phyloP scores from a whole-genome alignment of 192 early-diverging fungal species.

The Thamnidium elegans region DNA sequence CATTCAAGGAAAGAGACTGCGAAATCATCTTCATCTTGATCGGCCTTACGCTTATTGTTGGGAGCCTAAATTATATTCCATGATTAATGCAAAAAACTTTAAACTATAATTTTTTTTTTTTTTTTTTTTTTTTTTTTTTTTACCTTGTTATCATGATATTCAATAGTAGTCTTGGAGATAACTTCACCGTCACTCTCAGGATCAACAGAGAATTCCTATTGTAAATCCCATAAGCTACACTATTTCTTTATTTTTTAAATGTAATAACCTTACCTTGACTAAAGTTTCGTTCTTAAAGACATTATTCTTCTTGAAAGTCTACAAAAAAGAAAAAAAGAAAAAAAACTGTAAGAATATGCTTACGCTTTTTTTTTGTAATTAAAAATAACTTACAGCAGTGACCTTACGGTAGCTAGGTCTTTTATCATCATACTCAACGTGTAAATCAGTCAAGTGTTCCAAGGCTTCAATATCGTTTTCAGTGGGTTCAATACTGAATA shows the following conservation, averaged over 20 bases:
- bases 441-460: conserved; percentile 30
- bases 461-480: conserved; percentile 26
- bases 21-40: conserved; percentile 2
- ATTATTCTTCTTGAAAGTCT: conserved; percentile 33
- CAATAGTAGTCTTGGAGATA: conserved; percentile 23
- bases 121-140: no score
- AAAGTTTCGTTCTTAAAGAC: conserved; percentile 34
- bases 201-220: conserved; percentile 27
- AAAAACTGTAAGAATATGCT: neutral
- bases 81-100: neutral
- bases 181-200: conserved; percentile 18
- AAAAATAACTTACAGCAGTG: conserved; percentile 22
- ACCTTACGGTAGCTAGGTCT: conserved; percentile 30
- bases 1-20: conserved; percentile 25
- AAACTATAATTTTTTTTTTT: no score
- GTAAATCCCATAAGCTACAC: neutral
- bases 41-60: conserved; percentile 29
- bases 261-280: conserved; percentile 23
- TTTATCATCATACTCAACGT: conserved; percentile 32
- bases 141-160: conserved; percentile 32
- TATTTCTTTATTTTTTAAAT: neutral
- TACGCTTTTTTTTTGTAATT: neutral
- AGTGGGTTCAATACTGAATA: neutral
- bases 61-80: conserved; percentile 7
- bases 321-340: no score